Evolutionary conservation across 805 yeast genomes (phyloP).

Genomic region (Candida michaelii): DNA sequence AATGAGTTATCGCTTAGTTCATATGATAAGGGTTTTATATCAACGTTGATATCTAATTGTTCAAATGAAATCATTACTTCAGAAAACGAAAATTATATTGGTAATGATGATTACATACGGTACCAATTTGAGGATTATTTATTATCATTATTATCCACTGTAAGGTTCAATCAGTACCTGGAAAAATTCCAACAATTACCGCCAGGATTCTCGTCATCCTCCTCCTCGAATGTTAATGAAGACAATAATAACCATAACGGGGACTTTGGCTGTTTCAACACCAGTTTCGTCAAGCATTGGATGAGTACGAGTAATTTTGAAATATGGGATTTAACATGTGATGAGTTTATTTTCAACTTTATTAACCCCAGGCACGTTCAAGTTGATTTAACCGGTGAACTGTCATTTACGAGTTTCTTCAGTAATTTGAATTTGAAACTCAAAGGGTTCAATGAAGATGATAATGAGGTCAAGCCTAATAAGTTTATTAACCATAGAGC

Average conservation of each 20-base stretch:
- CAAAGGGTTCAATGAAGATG: slow-evolving; percentile 2
- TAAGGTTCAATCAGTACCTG: slow-evolving; percentile 64
- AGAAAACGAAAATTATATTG: slow-evolving; percentile 30
- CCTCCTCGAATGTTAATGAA: slow-evolving; percentile 12
- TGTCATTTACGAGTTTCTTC: slow-evolving; percentile 25
- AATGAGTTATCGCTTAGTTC: slow-evolving; percentile 30
- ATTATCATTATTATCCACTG: slow-evolving; percentile 69
- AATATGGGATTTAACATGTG: slow-evolving; percentile 42
- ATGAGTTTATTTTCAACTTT: slow-evolving; percentile 46
- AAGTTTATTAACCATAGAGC: slow-evolving; percentile 17
- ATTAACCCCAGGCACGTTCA: slow-evolving; percentile 38
- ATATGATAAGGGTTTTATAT: slow-evolving; percentile 75
- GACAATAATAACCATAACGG: slow-evolving; percentile 25
- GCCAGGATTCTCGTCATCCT: slow-evolving; percentile 33
- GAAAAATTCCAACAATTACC: slow-evolving; percentile 37
- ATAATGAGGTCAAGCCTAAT: slow-evolving; percentile 22
- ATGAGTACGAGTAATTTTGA: slow-evolving; percentile 31
- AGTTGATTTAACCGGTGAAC: slow-evolving; percentile 14
- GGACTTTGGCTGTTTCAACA: slow-evolving; percentile 29
- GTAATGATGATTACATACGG: slow-evolving; percentile 79
- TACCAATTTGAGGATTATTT: slow-evolving; percentile 89
- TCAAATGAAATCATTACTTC: slow-evolving; percentile 44
- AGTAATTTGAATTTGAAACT: slow-evolving; percentile 19
- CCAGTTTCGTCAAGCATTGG: slow-evolving; percentile 36
- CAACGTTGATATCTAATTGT: slow-evolving; percentile 53